phyloP scores from a whole-genome alignment of 495 filamentous ascomycete species.

The Cudoniella acicularis region DNA sequence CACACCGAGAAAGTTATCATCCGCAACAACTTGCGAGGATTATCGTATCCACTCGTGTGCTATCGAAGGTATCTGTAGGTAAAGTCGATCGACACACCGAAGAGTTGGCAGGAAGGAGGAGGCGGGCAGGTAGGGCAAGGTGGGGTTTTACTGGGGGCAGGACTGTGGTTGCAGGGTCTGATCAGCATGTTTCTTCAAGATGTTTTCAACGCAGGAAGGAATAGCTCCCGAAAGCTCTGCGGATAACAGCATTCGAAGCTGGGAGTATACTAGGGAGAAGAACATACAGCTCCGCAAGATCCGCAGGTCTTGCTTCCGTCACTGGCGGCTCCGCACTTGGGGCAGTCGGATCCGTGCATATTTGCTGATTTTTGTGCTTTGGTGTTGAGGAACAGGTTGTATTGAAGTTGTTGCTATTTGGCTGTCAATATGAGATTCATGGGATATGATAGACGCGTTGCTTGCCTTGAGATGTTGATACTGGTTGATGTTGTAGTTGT shows the following conservation, averaged over 20 bases:
- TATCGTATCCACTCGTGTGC: no score
- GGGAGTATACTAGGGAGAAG: not conserved
- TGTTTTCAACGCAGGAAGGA: no score
- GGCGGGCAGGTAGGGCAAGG: no score
- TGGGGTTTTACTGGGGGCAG: no score
- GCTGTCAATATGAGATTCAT: conserved; percentile 2
- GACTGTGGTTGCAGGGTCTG: no score
- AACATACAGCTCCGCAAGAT: conserved; percentile 27
- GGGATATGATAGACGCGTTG: not conserved
- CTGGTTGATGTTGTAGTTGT: not conserved
- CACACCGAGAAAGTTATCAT: no score
- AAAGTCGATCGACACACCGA: no score
- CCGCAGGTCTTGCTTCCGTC: conserved; percentile 22
- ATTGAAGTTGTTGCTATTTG: not conserved
- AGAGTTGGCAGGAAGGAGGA: no score
- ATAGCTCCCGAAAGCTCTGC: not conserved
- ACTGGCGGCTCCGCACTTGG: conserved; percentile 22
- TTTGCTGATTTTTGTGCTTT: conserved; percentile 10
- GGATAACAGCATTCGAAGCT: no score
- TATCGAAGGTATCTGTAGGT: no score
- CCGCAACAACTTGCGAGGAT: no score
- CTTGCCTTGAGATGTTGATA: not conserved
- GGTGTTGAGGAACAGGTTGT: not conserved
- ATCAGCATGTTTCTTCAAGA: no score
- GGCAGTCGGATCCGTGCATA: conserved; percentile 25